Conservation (phyloP, 768 basidiomycete species). For the Galerina marginata region DNA sequence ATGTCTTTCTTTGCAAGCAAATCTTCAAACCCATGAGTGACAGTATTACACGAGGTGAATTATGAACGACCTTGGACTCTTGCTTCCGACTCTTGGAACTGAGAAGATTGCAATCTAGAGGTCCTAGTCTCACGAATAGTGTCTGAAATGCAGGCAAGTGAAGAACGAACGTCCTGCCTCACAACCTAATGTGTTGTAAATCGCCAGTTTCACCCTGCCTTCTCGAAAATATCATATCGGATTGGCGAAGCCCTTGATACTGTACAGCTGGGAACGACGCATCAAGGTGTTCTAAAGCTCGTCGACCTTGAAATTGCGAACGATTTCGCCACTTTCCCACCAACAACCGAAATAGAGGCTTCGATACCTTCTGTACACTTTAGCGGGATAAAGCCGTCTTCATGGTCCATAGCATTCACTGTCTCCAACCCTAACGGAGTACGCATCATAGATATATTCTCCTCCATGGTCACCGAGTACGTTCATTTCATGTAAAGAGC, state of each 20-base stretch:
- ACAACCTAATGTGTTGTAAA: too few species aligned
- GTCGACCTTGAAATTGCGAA: slow-evolving; percentile 10
- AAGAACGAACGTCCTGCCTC: too few species aligned
- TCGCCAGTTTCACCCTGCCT: slow-evolving; percentile 19
- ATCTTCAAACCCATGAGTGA: slow-evolving; percentile 16
- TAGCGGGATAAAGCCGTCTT: not conserved
- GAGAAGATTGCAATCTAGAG: too few species aligned
- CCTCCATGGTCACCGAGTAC: slow-evolving; percentile 19
- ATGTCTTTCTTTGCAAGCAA: slow-evolving; percentile 6
- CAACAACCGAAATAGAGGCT: slow-evolving; percentile 7
- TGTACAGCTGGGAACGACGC: not conserved
- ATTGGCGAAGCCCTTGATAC: slow-evolving; percentile 15
- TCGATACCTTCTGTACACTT: slow-evolving; percentile 1
- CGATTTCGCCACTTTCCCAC: slow-evolving; percentile 21
- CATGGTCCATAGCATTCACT: slow-evolving; percentile 9
- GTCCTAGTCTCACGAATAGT: too few species aligned
- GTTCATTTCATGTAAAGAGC: not conserved
- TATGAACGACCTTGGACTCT: too few species aligned
- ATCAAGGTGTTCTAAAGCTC: not conserved
- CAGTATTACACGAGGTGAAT: too few species aligned
- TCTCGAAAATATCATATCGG: slow-evolving; percentile 16
- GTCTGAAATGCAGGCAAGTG: too few species aligned
- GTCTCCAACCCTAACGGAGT: slow-evolving; percentile 20
- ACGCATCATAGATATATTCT: slow-evolving; percentile 21
- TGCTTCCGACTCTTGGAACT: too few species aligned